phyloP scores from a whole-genome alignment of 2,329 filamentous ascomycete species.

The Cryphonectria parasitica region DNA sequence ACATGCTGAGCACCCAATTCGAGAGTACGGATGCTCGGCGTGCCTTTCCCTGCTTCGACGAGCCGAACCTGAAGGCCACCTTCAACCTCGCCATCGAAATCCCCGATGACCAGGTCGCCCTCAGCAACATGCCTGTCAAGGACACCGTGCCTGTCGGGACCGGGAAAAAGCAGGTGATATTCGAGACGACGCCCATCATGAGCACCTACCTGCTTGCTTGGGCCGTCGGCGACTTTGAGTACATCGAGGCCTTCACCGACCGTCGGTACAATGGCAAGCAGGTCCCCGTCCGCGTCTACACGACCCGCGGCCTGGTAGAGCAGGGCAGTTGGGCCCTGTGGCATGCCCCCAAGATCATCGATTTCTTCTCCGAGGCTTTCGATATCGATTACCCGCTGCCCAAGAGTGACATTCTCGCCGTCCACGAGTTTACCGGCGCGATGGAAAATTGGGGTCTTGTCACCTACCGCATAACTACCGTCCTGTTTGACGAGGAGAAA shows the following conservation, averaged over 20 bases:
- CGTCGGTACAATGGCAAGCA: slow-evolving; percentile 89
- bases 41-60: slow-evolving; percentile 97
- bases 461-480: slow-evolving; percentile 92
- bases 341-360: slow-evolving; percentile 90
- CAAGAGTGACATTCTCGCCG: slow-evolving; percentile 87
- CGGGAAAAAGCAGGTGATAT: slow-evolving; percentile 75
- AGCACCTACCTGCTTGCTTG: slow-evolving; percentile 90
- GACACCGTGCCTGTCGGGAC: slow-evolving; percentile 60
- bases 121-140: slow-evolving; percentile 96
- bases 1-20: slow-evolving; percentile 95
- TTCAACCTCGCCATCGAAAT: slow-evolving; percentile 95
- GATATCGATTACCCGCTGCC: slow-evolving; percentile 91
- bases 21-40: slow-evolving; percentile 93
- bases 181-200: slow-evolving; percentile 87
- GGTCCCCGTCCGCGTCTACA: slow-evolving; percentile 93
- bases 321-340: slow-evolving; percentile 89
- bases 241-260: slow-evolving; percentile 88
- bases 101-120: slow-evolving; percentile 81
- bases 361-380: slow-evolving; percentile 96
- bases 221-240: slow-evolving; percentile 97
- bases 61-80: slow-evolving; percentile 94
- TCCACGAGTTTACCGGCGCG: slow-evolving; percentile 90
- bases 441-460: slow-evolving; percentile 98
- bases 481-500: slow-evolving; percentile 92
- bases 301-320: slow-evolving; percentile 89